Conservation (phyloP, 2,329 filamentous ascomycete species). For the Pezicula rhizophila region DNA sequence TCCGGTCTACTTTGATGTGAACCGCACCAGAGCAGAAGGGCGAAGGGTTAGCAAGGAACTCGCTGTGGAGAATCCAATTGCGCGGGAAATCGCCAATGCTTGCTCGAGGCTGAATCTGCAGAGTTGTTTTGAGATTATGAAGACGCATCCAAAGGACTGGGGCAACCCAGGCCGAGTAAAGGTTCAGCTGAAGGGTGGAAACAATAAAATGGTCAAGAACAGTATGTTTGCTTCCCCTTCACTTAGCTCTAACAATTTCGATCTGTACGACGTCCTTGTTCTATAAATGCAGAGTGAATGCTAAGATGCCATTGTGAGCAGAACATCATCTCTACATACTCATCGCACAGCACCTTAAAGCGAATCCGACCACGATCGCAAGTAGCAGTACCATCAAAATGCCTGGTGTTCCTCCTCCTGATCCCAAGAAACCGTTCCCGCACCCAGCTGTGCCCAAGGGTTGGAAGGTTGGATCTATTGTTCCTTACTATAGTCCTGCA, state of each 20-base stretch:
- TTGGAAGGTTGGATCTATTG: conserved; percentile 80
- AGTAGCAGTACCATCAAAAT: conserved; percentile 67
- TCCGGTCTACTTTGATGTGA: conserved; percentile 87
- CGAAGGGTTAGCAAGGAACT: conserved; percentile 67
- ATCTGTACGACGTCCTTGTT: neutral
- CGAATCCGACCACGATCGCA: conserved; percentile 70
- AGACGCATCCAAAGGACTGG: conserved; percentile 95
- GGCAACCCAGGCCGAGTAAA: conserved; percentile 88
- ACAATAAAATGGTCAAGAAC: conserved; percentile 54
- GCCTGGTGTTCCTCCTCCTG: conserved; percentile 59
- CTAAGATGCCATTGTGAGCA: conserved; percentile 29
- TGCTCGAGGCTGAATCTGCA: conserved; percentile 65
- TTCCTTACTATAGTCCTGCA: conserved; percentile 84
- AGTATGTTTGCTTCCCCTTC: conserved; percentile 38
- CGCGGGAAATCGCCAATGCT: conserved; percentile 84
- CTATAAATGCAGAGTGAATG: neutral
- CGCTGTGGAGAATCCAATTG: conserved; percentile 79
- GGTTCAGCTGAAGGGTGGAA: conserved; percentile 61
- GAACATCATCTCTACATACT: conserved; percentile 84
- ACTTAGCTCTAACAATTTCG: too few species aligned
- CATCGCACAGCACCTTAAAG: conserved; percentile 68
- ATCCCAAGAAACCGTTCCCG: conserved; percentile 61
- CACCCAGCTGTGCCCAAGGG: conserved; percentile 72
- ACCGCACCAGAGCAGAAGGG: conserved; percentile 69
- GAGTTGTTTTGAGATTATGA: conserved; percentile 82